Base-by-base conservation (phyloP, 2,329 filamentous ascomycete genomes). In the Monilinia vaccinii-corymbosi region DNA sequence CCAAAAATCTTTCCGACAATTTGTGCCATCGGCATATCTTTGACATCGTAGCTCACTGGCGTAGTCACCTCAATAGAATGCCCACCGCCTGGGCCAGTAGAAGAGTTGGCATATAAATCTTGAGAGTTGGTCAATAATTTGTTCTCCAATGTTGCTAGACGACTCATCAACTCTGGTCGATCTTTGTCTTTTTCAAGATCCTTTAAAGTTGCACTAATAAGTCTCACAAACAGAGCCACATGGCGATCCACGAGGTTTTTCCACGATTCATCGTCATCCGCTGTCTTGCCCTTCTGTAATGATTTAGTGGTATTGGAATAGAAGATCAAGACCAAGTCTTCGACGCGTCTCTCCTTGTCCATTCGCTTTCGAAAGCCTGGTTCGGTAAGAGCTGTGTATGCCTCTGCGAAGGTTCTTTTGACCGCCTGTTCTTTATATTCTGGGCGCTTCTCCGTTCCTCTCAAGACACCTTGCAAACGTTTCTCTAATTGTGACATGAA, bases 101-200 rank as follows among this genome's bases (percentile, higher is more conserved):
- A 79, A 52, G 81, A 79, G 66, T 81, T 80, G 21, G 86, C 79
- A 50, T 85, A 84, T 56, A 99, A 79, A 71, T 97, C 91, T 73
- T 96, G 91, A 69, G 97, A 93, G 73, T 97, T 94, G 56, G 90
- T 88, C 64, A 99, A 81, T 60, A 99, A 81, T 76, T 97, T 97
- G 72, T 87, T 95, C 75, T 99, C 94, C 68, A 99, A 81, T 14
- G 86, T 90, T 47, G 83, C 81, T 61, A 99, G 77, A 63, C 90
- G 84, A 64, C 81, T 83, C 72, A 90, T 86, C 60, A 99, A 81
- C 72, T 99, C 93, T 7, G 91, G 88, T 64, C 88, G 84, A 71
- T 96, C 90, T 71, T 87, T 87, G 63, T 89, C 86, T 80, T 91
- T 92, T 66, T 93, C 91, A 66, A 94, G 84, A 66, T 91, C 88